These are phyloP conservation scores for Clonostachys solani DNA, from an alignment of 2,329 filamentous ascomycete species.

Conservation along the genomic window DNA sequence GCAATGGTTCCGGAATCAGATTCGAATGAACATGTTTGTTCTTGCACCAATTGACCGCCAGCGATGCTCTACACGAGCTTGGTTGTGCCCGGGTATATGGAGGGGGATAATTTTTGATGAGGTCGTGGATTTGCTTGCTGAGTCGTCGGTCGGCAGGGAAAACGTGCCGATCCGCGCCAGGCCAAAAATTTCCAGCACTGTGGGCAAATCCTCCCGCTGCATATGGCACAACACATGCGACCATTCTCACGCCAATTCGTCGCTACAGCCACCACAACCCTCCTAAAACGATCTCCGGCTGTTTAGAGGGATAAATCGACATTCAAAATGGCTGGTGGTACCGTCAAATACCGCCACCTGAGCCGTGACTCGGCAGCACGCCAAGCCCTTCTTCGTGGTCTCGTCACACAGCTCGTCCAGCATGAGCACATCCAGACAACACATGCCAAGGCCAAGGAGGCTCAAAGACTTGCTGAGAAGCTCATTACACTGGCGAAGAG, in stretches of 20 bases:
- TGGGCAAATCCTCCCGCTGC: no score
- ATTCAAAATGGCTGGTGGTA: conserved; percentile 72
- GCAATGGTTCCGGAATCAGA: no score
- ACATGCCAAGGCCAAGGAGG: conserved; percentile 96
- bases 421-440: conserved; percentile 94
- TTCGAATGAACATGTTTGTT: no score
- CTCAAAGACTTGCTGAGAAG: conserved; percentile 89
- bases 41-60: no score
- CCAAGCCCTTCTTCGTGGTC: conserved; percentile 87
- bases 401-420: conserved; percentile 91
- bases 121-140: neutral
- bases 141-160: conserved; percentile 10
- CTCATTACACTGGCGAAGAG: conserved; percentile 91
- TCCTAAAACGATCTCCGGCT: no score
- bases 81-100: conserved; percentile 12
- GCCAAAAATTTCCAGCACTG: conserved; percentile 20
- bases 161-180: conserved; percentile 17
- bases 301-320: neutral
- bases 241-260: no score
- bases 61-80: neutral
- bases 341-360: conserved; percentile 84
- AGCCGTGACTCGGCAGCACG: conserved; percentile 82
- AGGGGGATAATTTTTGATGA: conserved; percentile 10
- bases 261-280: no score
- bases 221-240: no score